phyloP scores from a whole-genome alignment of 1,284 basidiomycete species.

The Blastosporella zonata region DNA sequence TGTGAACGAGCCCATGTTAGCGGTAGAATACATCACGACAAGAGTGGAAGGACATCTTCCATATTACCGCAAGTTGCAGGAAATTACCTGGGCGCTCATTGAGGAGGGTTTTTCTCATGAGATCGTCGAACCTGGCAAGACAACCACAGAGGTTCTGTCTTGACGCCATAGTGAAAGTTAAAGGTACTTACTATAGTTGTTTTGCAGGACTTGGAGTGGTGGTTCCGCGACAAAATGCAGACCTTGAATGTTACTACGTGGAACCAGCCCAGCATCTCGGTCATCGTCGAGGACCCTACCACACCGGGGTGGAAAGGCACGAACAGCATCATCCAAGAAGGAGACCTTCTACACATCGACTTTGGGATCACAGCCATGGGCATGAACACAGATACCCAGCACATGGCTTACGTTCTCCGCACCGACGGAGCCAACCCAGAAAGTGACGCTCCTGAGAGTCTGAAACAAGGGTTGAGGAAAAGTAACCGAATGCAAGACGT shows the following conservation, averaged over 20 bases:
- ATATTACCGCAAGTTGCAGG: conserved; percentile 45
- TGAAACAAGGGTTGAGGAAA: conserved; percentile 43
- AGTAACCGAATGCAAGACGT: conserved; percentile 53
- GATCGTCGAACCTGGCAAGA: conserved; percentile 40
- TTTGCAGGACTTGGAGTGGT: conserved; percentile 47
- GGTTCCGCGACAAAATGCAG: conserved; percentile 53
- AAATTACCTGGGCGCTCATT: conserved; percentile 51
- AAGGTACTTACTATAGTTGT: not conserved
- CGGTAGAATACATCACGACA: conserved; percentile 47
- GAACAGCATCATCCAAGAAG: conserved; percentile 38
- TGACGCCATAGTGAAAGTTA: not conserved
- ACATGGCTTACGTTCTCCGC: conserved; percentile 54
- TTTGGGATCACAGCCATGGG: conserved; percentile 53
- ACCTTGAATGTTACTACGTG: conserved; percentile 47
- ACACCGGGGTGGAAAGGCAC: conserved; percentile 47
- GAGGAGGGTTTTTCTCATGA: conserved; percentile 49
- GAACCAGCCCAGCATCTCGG: conserved; percentile 51
- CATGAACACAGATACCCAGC: conserved; percentile 55
- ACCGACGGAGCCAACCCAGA: conserved; percentile 30
- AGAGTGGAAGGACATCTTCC: conserved; percentile 39
- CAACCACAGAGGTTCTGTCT: conserved; percentile 39
- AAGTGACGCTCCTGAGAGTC: conserved; percentile 37
- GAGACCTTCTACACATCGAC: conserved; percentile 53
- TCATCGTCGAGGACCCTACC: conserved; percentile 37
- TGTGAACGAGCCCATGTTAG: conserved; percentile 44